phyloP scores from a whole-genome alignment of 108 stramenopile genomes.

The Skeletonema tropicum region DNA sequence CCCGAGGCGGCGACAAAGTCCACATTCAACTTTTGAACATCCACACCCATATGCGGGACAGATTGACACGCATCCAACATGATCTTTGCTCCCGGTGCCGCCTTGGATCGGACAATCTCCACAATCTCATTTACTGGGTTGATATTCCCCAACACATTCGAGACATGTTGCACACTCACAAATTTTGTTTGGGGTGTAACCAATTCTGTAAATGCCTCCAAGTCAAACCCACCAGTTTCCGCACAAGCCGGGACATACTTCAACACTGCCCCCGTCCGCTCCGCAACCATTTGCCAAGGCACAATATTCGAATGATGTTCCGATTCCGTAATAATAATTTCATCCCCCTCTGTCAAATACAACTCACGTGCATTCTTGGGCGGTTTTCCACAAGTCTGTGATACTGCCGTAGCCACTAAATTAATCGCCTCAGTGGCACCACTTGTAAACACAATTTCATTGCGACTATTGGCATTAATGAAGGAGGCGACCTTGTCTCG shows the following conservation, averaged over 20 bases:
- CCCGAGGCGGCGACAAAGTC: slow-evolving; percentile 96
- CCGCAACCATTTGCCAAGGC: slow-evolving; percentile 93
- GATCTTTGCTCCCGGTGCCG: slow-evolving; percentile 68
- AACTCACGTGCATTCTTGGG: slow-evolving; percentile 35
- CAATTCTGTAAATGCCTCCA: slow-evolving; percentile 60
- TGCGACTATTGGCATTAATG: slow-evolving; percentile 75
- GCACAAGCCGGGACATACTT: slow-evolving; percentile 72
- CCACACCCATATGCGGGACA: slow-evolving; percentile 89
- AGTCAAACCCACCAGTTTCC: slow-evolving; percentile 66
- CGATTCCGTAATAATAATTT: slow-evolving; percentile 88
- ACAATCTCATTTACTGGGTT: slow-evolving; percentile 90
- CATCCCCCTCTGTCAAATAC: slow-evolving; percentile 70
- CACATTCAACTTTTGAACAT: slow-evolving; percentile 88
- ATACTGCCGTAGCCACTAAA: slow-evolving; percentile 73
- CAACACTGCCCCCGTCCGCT: slow-evolving; percentile 67
- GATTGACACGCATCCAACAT: slow-evolving; percentile 96
- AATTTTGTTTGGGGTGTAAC: slow-evolving; percentile 81
- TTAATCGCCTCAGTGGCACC: slow-evolving; percentile 93
- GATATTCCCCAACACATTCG: slow-evolving; percentile 88
- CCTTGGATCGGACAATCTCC: slow-evolving; percentile 60
- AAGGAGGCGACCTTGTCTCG: slow-evolving; percentile 83
- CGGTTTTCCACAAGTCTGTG: slow-evolving; percentile 58
- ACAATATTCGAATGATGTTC: slow-evolving; percentile 98
- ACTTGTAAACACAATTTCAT: slow-evolving; percentile 92
- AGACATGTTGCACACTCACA: slow-evolving; percentile 90